Base-by-base conservation (phyloP, 163 green algal species). In the Volvox carteri region DNA sequence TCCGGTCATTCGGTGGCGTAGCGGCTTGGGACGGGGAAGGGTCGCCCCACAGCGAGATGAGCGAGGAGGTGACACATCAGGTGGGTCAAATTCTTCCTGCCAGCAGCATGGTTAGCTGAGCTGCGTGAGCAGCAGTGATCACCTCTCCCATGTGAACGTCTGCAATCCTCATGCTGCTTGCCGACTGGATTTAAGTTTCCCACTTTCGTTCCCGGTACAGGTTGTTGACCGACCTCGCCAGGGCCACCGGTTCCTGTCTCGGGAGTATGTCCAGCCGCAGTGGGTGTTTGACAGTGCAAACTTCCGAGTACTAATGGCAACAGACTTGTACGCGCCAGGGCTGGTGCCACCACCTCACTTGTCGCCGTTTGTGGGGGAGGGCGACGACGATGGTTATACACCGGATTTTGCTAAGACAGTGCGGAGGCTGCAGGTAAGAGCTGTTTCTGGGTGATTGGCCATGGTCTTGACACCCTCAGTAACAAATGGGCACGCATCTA, bases 211-310 rank as follows among this genome's bases (percentile, higher is more conserved):
- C n/a, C n/a, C n/a, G n/a, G n/a, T n/a, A n/a, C 76, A 92, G 89
- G 84, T 99, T 28, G 94, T 98, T 30, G 97, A 99, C 91, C 90
- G 97, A 44, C 97, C 97, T 2, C 92, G 84, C 73, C 89, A 96
- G 88, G 94, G 92, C 25, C 94, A 97, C 90, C 90, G 89, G 44
- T 96, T 96, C 85, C 86, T 97, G n/a, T 93, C 88, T 1, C 93
- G 98, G 12, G 89, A 96, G 84, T 99, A 99, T 86, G 94, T 99
- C 35, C 91, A 93, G 67, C 91, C 90, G 39, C 98, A 99, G 96
- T 99, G 98, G 98, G 94, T 99, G 41, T 97, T 98, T 78, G 98
- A 99, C 96, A 95, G 87, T 58, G 95, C 95, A 84, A 99, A 99
- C 96, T 97, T 96, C 83, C 84, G 97, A 0, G 94, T 99, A 84